A percentile compares a stretch with the other conserved stretches of the same genome.
Evolutionary conservation across 2,329 filamentous ascomycete species (phyloP).

Genomic region (Fusarium oligoseptatum): DNA sequence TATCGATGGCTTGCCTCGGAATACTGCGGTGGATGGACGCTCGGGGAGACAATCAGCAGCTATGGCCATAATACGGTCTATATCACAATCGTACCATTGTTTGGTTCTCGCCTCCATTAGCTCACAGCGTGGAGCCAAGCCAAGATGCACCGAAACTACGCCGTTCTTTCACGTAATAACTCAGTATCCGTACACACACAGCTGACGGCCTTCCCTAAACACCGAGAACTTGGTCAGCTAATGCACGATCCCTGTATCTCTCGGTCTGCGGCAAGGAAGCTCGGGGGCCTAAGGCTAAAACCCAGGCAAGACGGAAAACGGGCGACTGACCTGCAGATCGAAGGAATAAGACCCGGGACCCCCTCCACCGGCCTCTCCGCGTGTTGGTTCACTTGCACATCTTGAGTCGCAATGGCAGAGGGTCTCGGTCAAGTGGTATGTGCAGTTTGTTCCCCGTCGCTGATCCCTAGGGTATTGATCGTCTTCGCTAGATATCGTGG

Average conservation of each 20-base stretch:
- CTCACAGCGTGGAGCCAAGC: neutral
- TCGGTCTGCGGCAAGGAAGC: neutral
- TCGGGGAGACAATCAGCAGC: neutral
- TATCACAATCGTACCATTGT: neutral
- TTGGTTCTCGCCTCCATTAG: neutral
- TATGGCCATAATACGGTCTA: neutral
- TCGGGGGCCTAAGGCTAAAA: neutral
- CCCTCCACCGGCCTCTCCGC: slow-evolving; percentile 13
- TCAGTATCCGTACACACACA: neutral
- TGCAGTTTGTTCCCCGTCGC: neutral
- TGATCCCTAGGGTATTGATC: neutral
- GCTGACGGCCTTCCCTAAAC: neutral
- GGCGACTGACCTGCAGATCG: slow-evolving; percentile 11
- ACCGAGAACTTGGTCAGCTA: slow-evolving; percentile 9
- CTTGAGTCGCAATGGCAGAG: slow-evolving; percentile 39
- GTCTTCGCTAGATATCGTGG: slow-evolving; percentile 36
- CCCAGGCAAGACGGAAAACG: slow-evolving; percentile 5
- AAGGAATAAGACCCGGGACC: slow-evolving; percentile 32
- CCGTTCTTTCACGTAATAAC: neutral
- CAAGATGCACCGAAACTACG: neutral
- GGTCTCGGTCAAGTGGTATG: slow-evolving; percentile 44
- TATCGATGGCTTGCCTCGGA: neutral
- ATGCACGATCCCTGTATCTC: neutral
- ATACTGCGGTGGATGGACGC: neutral
- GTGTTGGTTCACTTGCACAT: slow-evolving; percentile 16